These are phyloP conservation scores for Termitomyces bulborhizus DNA, from an alignment of 768 basidiomycete species.

Conservation along the genomic window DNA sequence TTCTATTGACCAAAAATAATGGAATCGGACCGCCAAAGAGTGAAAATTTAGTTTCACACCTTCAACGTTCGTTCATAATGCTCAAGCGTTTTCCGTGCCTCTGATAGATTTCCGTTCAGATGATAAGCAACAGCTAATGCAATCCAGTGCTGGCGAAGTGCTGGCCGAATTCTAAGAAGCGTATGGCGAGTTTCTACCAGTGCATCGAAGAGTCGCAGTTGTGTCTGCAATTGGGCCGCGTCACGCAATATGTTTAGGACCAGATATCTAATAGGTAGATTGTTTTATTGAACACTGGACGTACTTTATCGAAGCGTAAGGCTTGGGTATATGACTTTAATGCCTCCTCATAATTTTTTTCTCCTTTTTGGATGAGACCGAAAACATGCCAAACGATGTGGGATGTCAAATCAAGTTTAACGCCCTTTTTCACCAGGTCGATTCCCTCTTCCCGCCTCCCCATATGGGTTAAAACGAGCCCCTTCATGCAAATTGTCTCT, in stretches of 20 bases:
- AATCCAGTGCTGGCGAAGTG: conserved; percentile 84
- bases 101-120: conserved; percentile 65
- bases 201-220: conserved; percentile 72
- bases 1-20: conserved; percentile 37
- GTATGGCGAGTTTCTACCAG: conserved; percentile 80
- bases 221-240: conserved; percentile 82
- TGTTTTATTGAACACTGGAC: conserved; percentile 14
- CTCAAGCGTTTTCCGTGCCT: conserved; percentile 68
- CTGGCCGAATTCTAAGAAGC: conserved; percentile 75
- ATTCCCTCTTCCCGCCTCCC: conserved; percentile 77
- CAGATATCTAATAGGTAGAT: conserved; percentile 3
- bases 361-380: conserved; percentile 89
- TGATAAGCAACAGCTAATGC: conserved; percentile 86
- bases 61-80: conserved; percentile 68
- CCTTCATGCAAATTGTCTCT: conserved; percentile 98
- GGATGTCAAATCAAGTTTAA: conserved; percentile 73
- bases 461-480: conserved; percentile 77
- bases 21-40: not conserved
- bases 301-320: conserved; percentile 81
- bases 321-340: conserved; percentile 90
- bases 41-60: conserved; percentile 31
- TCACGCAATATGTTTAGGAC: conserved; percentile 83
- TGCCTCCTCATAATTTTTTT: conserved; percentile 93
- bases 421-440: conserved; percentile 79
- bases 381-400: conserved; percentile 99